A percentile compares a stretch with the other conserved stretches of the same genome.
These are phyloP conservation scores for Fennellomyces sp. DNA, from an alignment of 371 early-diverging fungal species.

Conservation along the genomic window DNA sequence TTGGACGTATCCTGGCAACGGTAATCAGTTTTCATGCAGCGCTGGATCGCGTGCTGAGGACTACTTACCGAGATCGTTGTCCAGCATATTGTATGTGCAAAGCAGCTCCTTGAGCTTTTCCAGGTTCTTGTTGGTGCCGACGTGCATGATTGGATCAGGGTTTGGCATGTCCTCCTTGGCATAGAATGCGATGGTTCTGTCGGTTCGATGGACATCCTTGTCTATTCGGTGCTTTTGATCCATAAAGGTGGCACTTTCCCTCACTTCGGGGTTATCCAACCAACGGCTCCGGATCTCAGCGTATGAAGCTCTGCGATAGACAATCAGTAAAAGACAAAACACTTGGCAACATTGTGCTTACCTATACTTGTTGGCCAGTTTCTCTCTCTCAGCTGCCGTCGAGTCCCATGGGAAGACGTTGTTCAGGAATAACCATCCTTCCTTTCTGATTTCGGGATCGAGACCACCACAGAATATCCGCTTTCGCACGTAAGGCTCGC, in stretches of 20 bases:
- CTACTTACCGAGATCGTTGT: slow-evolving; percentile 30
- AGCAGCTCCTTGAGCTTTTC: slow-evolving; percentile 82
- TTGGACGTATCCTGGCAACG: slow-evolving; percentile 85
- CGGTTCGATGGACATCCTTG: slow-evolving; percentile 94
- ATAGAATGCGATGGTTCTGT: slow-evolving; percentile 81
- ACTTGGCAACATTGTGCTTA: slow-evolving; percentile 16
- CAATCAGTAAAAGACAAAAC: neutral
- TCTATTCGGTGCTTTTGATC: slow-evolving; percentile 91
- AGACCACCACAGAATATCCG: slow-evolving; percentile 79
- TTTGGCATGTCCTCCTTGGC: slow-evolving; percentile 66
- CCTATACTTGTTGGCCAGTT: slow-evolving; percentile 53
- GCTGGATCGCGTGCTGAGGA: neutral
- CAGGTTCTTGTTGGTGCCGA: slow-evolving; percentile 68
- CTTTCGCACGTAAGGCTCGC: slow-evolving; percentile 56
- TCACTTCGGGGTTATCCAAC: slow-evolving; percentile 60
- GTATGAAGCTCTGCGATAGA: slow-evolving; percentile 57
- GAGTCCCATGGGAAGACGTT: slow-evolving; percentile 82
- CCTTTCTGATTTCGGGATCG: slow-evolving; percentile 70
- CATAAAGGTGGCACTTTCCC: slow-evolving; percentile 55
- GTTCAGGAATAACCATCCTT: slow-evolving; percentile 87
- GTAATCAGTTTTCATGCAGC: neutral
- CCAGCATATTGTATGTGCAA: slow-evolving; percentile 81
- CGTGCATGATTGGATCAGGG: slow-evolving; percentile 50
- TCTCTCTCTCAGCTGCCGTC: slow-evolving; percentile 64
- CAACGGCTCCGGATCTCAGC: slow-evolving; percentile 72